phyloP scores from a whole-genome alignment of 2,329 filamentous ascomycete species.

The Colletotrichum orchidophilum region DNA sequence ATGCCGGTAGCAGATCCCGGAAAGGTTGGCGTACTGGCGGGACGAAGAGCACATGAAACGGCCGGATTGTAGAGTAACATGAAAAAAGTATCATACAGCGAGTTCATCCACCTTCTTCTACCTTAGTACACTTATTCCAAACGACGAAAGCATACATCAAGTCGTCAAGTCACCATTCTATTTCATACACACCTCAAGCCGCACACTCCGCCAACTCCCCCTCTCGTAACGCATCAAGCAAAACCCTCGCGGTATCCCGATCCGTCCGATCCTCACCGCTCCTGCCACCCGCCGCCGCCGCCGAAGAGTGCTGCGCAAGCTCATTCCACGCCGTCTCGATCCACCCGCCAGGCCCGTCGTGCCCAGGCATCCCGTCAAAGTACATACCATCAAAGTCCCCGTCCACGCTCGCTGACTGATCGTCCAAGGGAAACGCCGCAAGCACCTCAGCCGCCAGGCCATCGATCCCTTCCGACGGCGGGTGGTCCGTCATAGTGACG shows the following conservation, averaged over 20 bases:
- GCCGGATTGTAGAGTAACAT: no score
- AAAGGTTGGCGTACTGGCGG: no score
- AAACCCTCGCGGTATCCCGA: conserved; percentile 47
- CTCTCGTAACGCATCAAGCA: conserved; percentile 50
- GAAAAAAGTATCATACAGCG: neutral
- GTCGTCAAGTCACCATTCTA: neutral
- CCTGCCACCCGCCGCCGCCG: neutral
- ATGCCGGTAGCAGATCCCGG: no score
- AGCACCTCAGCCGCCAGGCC: conserved; percentile 44
- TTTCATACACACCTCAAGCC: neutral
- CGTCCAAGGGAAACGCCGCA: conserved; percentile 43
- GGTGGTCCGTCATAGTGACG: conserved; percentile 29
- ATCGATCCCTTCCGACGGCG: conserved; percentile 42
- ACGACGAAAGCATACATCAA: neutral
- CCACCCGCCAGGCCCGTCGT: conserved; percentile 45
- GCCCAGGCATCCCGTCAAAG: conserved; percentile 41
- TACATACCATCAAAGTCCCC: conserved; percentile 41
- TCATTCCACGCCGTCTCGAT: conserved; percentile 49
- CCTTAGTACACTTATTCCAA: no score
- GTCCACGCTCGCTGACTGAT: conserved; percentile 36
- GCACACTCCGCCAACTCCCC: conserved; percentile 37
- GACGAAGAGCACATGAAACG: no score
- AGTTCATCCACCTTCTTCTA: neutral
- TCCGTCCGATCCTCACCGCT: conserved; percentile 43
- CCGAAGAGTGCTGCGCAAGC: conserved; percentile 35